Evolutionary conservation across 2,329 filamentous ascomycete genomes (phyloP), one percentile per base, ranked within the genome.

Genomic region (Arthroderma sp.): DNA sequence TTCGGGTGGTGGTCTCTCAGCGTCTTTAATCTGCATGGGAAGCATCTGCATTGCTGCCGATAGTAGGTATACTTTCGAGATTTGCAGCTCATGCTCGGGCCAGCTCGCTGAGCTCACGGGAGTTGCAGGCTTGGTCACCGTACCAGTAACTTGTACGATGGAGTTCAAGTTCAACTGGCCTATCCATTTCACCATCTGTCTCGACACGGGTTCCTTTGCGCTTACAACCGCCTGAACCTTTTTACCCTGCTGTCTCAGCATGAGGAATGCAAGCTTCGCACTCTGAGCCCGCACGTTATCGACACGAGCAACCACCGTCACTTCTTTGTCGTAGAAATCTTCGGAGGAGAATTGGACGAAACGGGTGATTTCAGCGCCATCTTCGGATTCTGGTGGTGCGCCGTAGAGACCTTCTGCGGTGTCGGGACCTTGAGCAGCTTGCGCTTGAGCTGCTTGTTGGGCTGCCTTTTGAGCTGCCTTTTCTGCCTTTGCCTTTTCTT

Each of bases 101-200:
- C 96, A 82, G 10, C 78, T 80, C 47, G 85, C 85, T 58, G 85
- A 91, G 68, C 93, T 91, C 62, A 96, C 83, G 3, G 86, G 83
- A 59, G 94, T 86, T 22, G 83, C 74, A 0, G 88, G 84, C 68
- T 83, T 82, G 71, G 87, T 77, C 43, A 96, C 81, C 30, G 74
- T 69, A 53, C 83, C 91, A 58, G 93, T 84, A 48, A 95, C 80
- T 36, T 80, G 70, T 28, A 95, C 80, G 55, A 83, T 87, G 54
- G 82, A 86, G 71, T 95, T 89, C 38, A 82, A 73, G 58, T 78
- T 82, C 53, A 94, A 68, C 37, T 70, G 74, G 40, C 77, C 78
- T 41, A 83, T 79, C 78, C 84, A 96, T 69, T 96, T 96, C 61
- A 95, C 85, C 89, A 96, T 96, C 66, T 85, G 86, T 62, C 80